phyloP scores from a whole-genome alignment of 805 yeast species.

The Nakazawaea sp. region DNA sequence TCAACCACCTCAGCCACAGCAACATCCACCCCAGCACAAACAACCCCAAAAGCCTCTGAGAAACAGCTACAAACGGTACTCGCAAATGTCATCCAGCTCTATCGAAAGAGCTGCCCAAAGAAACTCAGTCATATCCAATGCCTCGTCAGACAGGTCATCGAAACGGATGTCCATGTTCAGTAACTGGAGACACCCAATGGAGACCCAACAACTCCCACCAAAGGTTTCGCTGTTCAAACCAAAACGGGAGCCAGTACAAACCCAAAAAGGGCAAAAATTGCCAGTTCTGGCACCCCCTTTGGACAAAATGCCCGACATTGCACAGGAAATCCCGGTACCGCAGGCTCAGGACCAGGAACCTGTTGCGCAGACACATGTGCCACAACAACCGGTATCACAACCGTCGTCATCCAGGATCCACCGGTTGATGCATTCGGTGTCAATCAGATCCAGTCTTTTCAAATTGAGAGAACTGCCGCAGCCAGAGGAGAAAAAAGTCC shows the following conservation, averaged over 20 bases:
- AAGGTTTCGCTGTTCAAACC: neutral
- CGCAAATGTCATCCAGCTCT: slow-evolving; percentile 5
- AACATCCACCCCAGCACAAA: too few species aligned
- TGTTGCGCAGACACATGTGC: neutral
- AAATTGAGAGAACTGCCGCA: slow-evolving; percentile 5
- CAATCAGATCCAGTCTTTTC: slow-evolving; percentile 20
- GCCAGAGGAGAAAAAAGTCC: slow-evolving; percentile 10
- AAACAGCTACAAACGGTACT: slow-evolving; percentile 1
- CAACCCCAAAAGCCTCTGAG: neutral
- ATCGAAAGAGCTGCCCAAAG: neutral
- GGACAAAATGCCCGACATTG: too few species aligned
- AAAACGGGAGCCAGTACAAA: too few species aligned
- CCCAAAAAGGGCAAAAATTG: too few species aligned
- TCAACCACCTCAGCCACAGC: neutral
- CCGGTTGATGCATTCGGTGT: slow-evolving; percentile 22
- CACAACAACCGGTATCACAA: slow-evolving; percentile 1
- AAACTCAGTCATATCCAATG: neutral
- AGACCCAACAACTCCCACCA: neutral
- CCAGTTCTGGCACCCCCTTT: too few species aligned
- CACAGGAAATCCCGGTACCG: neutral
- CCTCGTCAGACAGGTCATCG: slow-evolving; percentile 9
- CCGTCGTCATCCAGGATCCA: slow-evolving; percentile 8
- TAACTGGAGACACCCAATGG: neutral
- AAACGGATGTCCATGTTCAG: slow-evolving; percentile 5
- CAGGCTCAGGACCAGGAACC: neutral